Conservation (phyloP, 495 filamentous ascomycete species). For the Penicillium subrubescens region DNA sequence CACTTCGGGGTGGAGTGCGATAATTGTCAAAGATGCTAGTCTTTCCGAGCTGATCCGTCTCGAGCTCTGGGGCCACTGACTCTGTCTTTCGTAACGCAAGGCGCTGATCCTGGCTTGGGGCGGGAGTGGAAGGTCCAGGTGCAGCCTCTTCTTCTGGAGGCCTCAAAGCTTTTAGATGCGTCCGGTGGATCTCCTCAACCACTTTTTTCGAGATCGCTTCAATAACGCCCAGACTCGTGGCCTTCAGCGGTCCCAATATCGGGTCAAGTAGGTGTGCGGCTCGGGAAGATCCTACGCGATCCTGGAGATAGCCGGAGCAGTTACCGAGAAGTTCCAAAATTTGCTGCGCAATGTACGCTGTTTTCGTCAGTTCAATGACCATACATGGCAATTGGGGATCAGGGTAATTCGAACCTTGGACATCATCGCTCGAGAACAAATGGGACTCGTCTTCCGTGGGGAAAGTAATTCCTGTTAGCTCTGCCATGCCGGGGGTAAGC, state of each 20-base stretch:
- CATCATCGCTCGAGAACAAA: not conserved
- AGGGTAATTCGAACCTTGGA: not conserved
- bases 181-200: not conserved
- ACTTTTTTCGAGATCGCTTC: not conserved
- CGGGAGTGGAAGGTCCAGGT: not conserved
- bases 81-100: not conserved
- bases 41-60: not conserved
- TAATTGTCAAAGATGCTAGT: not conserved
- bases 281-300: not conserved
- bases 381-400: not conserved
- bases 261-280: not conserved
- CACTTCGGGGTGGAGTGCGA: not conserved
- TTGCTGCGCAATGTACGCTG: not conserved
- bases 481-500: not conserved
- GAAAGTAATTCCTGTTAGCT: slow-evolving; percentile 1
- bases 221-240: not conserved
- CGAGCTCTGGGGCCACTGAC: not conserved
- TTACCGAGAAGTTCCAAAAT: not conserved
- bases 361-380: not conserved
- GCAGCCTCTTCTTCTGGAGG: not conserved
- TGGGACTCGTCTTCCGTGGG: not conserved
- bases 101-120: not conserved
- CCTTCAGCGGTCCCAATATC: not conserved
- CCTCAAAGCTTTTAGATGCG: not conserved
- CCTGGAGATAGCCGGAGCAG: not conserved